These are phyloP conservation scores for Juncus effusus DNA, from an alignment of 176 grass and related monocot genomes.

Conservation along the genomic window DNA sequence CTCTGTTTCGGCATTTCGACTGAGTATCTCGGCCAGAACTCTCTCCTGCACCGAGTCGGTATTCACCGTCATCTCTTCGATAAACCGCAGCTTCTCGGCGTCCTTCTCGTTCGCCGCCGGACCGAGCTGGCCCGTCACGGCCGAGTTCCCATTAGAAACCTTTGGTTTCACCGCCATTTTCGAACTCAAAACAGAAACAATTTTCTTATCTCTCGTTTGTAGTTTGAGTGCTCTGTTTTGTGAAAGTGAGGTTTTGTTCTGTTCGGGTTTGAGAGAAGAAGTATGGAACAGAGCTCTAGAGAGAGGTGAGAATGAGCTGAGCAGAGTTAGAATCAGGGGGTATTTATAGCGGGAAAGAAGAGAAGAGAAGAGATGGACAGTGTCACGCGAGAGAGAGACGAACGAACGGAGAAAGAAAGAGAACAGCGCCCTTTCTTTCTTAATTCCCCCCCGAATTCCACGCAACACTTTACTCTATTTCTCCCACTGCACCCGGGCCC, in stretches of 20 bases:
- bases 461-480: background rate
- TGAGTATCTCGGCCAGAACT: conserved; percentile 78
- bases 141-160: conserved; percentile 24
- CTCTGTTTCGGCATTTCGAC: conserved; percentile 67
- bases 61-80: conserved; percentile 75
- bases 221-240: conserved; percentile 11
- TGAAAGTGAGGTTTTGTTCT: background rate
- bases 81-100: conserved; percentile 79
- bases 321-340: conserved; percentile 3
- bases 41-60: conserved; percentile 65
- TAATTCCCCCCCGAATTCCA: conserved; percentile 16
- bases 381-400: conserved; percentile 12
- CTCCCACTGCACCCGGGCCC: too few species aligned
- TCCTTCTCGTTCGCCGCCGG: conserved; percentile 50
- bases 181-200: background rate
- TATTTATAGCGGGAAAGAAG: conserved; percentile 45
- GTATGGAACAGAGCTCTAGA: background rate
- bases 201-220: background rate
- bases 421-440: background rate
- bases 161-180: conserved; percentile 69
- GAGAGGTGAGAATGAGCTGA: conserved; percentile 24
- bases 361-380: background rate
- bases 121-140: conserved; percentile 10
- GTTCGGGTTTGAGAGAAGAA: background rate
- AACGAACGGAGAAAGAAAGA: conserved; percentile 25